These are phyloP conservation scores for Peronospora destructor DNA, from an alignment of 352 stramenopile genomes.

Conservation along the genomic window DNA sequence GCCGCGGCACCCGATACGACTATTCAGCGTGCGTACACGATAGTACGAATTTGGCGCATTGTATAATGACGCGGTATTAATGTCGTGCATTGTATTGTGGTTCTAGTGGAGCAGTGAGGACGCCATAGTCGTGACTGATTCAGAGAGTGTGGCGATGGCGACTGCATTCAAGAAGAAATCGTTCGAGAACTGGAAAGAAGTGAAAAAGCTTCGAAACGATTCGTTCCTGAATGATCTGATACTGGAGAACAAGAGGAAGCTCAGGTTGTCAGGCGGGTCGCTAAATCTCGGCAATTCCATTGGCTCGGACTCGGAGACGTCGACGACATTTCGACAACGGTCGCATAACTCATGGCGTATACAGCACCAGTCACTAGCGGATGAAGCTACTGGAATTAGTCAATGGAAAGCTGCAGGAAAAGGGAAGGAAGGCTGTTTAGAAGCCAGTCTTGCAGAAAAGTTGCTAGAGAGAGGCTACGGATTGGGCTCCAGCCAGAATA, in stretches of 20 bases:
- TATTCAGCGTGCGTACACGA: slow-evolving; percentile 23
- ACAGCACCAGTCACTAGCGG: slow-evolving; percentile 39
- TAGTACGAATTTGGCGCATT: not conserved
- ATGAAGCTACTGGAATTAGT: slow-evolving; percentile 25
- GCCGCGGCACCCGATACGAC: slow-evolving; percentile 15
- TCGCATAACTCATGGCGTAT: slow-evolving; percentile 61
- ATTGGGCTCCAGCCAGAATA: slow-evolving; percentile 20
- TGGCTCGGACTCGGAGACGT: slow-evolving; percentile 5
- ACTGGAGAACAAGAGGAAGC: slow-evolving; percentile 19
- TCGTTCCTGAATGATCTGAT: slow-evolving; percentile 34
- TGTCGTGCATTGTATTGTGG: not conserved
- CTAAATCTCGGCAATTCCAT: slow-evolving; percentile 9
- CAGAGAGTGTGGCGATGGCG: slow-evolving; percentile 36
- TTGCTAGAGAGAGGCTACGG: slow-evolving; percentile 52
- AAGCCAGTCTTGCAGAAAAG: slow-evolving; percentile 35
- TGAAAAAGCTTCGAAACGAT: slow-evolving; percentile 40
- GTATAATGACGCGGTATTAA: not conserved
- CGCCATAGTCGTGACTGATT: slow-evolving; percentile 14
- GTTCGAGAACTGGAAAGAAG: slow-evolving; percentile 32
- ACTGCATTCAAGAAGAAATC: slow-evolving; percentile 45
- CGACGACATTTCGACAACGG: slow-evolving; percentile 38
- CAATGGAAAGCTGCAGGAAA: slow-evolving; percentile 2
- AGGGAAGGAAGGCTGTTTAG: not conserved
- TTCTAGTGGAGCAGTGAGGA: slow-evolving; percentile 16
- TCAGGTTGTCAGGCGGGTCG: slow-evolving; percentile 8